Percentiles rank a stretch among this genome's conserved stretches.
Conservation (phyloP, 2,329 filamentous ascomycete genomes). For the Talaromyces piceae region DNA sequence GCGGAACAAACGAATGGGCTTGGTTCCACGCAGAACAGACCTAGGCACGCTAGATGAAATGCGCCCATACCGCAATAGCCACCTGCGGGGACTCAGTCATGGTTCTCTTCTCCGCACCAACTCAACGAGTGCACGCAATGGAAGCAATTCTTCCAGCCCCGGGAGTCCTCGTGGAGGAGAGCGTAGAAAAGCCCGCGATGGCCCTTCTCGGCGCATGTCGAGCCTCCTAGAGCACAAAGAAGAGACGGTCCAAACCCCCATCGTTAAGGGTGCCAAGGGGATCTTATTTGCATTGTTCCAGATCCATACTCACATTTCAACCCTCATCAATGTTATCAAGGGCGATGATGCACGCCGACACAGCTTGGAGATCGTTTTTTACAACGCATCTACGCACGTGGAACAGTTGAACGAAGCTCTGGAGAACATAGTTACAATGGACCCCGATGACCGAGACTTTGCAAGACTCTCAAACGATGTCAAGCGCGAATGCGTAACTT, state of each 20-base stretch:
- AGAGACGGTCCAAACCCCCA: slow-evolving; percentile 39
- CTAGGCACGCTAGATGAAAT: slow-evolving; percentile 48
- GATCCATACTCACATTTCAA: slow-evolving; percentile 40
- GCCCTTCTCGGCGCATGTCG: slow-evolving; percentile 46
- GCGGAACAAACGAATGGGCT: slow-evolving; percentile 54
- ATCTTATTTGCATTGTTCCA: slow-evolving; percentile 50
- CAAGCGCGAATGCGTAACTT: slow-evolving; percentile 41
- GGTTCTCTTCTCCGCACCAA: slow-evolving; percentile 44
- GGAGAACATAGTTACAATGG: slow-evolving; percentile 42
- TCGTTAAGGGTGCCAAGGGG: slow-evolving; percentile 50
- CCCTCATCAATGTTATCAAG: slow-evolving; percentile 41
- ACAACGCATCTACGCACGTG: slow-evolving; percentile 49
- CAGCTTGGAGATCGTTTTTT: slow-evolving; percentile 49
- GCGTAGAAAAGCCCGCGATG: slow-evolving; percentile 33
- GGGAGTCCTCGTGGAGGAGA: slow-evolving; percentile 37
- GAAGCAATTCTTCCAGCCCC: slow-evolving; percentile 19
- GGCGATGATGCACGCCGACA: slow-evolving; percentile 41
- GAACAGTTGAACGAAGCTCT: slow-evolving; percentile 50
- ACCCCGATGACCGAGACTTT: slow-evolving; percentile 45
- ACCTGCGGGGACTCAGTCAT: slow-evolving; percentile 52
- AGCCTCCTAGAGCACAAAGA: slow-evolving; percentile 51
- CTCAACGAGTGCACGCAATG: slow-evolving; percentile 18
- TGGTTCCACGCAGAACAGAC: slow-evolving; percentile 49
- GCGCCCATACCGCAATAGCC: slow-evolving; percentile 44
- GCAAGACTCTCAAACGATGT: slow-evolving; percentile 34